Evolutionary conservation across 768 basidiomycete genomes (phyloP).

Genomic region (Hydnomerulius pinastri): DNA sequence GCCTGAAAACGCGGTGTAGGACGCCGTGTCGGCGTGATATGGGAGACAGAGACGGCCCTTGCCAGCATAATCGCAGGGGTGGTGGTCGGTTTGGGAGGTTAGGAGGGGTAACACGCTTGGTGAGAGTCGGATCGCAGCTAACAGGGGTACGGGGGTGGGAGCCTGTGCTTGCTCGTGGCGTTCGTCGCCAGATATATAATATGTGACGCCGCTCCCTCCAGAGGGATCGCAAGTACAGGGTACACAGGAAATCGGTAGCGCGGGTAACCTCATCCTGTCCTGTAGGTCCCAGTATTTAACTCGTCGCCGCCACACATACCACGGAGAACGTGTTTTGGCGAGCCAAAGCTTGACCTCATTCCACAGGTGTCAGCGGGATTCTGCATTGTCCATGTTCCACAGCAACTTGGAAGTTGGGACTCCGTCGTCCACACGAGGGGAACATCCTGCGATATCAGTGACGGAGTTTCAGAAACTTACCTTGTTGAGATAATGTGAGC

Average conservation of each 20-base stretch:
- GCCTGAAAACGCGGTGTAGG: conserved; percentile 11
- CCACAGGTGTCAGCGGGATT: conserved; percentile 8
- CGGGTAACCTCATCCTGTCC: neutral
- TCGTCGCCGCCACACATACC: conserved; percentile 7
- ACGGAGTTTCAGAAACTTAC: neutral
- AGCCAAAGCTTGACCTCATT: neutral
- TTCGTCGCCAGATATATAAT: conserved; percentile 5
- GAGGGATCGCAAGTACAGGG: neutral
- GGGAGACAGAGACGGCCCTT: neutral
- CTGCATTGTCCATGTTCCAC: conserved; percentile 25
- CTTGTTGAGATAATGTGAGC: conserved; percentile 8
- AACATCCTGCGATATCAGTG: conserved; percentile 11
- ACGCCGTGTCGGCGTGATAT: conserved; percentile 10
- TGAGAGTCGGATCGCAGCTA: neutral
- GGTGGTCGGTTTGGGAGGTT: too few relatives aligned
- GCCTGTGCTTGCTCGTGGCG: conserved; percentile 1
- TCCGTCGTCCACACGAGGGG: conserved; percentile 15
- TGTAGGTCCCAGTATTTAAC: conserved; percentile 25
- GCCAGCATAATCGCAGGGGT: conserved; percentile 13
- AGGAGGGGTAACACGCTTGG: neutral
- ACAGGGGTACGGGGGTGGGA: neutral
- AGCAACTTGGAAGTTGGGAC: conserved; percentile 13
- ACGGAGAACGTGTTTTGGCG: conserved; percentile 1
- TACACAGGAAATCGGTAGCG: neutral
- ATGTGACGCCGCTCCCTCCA: conserved; percentile 1